These are phyloP conservation scores for Boletus bicolor DNA, from an alignment of 768 basidiomycete species.

Conservation along the genomic window DNA sequence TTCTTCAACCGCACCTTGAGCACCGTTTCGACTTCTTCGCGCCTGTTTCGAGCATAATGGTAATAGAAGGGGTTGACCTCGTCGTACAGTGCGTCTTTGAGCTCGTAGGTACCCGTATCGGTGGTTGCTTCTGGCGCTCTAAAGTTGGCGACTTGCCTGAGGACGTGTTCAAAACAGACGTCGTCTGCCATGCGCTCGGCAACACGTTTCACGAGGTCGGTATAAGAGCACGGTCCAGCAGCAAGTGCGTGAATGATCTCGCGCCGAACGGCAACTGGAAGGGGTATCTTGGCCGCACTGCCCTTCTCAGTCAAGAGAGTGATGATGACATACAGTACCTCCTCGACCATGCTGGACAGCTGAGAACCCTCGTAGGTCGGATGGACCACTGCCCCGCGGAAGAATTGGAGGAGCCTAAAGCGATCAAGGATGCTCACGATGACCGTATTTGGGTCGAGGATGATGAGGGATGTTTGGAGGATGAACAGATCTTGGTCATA, in stretches of 20 bases:
- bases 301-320: constrained; percentile 81
- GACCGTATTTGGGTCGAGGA: constrained; percentile 74
- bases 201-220: constrained; percentile 87
- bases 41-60: constrained; percentile 90
- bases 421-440: constrained; percentile 87
- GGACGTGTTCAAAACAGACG: constrained; percentile 72
- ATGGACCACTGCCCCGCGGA: constrained; percentile 58
- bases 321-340: constrained; percentile 84
- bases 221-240: constrained; percentile 82
- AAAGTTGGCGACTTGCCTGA: constrained; percentile 79
- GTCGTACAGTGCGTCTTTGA: constrained; percentile 76
- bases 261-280: constrained; percentile 62
- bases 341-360: constrained; percentile 84
- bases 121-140: constrained; percentile 71
- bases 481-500: constrained; percentile 95
- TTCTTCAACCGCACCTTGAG: constrained; percentile 67
- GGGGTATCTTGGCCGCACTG: constrained; percentile 64
- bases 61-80: constrained; percentile 96
- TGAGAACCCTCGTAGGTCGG: constrained; percentile 66
- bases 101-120: constrained; percentile 84
- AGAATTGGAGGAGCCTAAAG: constrained; percentile 78
- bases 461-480: constrained; percentile 78
- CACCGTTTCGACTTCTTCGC: constrained; percentile 84
- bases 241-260: constrained; percentile 92
- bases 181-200: constrained; percentile 89